These are phyloP conservation scores for Candida alai DNA, from an alignment of 805 yeast genomes.

Conservation along the genomic window DNA sequence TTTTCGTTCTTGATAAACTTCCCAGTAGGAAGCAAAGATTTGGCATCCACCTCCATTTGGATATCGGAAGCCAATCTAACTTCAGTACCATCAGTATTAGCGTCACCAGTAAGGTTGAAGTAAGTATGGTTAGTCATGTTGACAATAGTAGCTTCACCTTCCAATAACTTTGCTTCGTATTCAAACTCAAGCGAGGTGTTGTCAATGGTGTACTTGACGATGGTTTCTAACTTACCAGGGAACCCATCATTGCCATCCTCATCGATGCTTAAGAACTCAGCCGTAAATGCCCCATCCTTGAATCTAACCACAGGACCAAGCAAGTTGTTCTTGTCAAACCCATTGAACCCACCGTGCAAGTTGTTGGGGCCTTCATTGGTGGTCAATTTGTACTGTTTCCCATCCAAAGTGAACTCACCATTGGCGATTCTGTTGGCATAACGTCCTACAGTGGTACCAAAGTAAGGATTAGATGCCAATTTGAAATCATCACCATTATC, in stretches of 20 bases:
- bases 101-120: constrained; percentile 43
- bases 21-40: constrained; percentile 45
- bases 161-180: constrained; percentile 38
- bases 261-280: constrained; percentile 42
- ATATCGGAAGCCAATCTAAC: constrained; percentile 35
- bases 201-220: constrained; percentile 44
- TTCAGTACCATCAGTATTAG: constrained; percentile 28
- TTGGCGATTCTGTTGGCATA: constrained; percentile 56
- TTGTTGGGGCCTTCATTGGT: constrained; percentile 35
- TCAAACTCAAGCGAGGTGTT: constrained; percentile 43
- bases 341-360: constrained; percentile 54
- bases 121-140: constrained; percentile 63
- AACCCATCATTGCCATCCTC: constrained; percentile 51
- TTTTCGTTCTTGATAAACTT: constrained; percentile 22
- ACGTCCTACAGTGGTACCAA: constrained; percentile 66
- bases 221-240: constrained; percentile 52
- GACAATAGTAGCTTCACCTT: constrained; percentile 44
- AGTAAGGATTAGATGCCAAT: constrained; percentile 41
- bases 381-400: constrained; percentile 37
- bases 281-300: constrained; percentile 25
- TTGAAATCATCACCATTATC: constrained; percentile 28
- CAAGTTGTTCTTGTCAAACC: constrained; percentile 49
- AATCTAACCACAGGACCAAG: constrained; percentile 49
- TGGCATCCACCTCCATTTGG: constrained; percentile 39
- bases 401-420: constrained; percentile 41